These are phyloP conservation scores for Thielaviopsis euricoi DNA, from an alignment of 2,329 filamentous ascomycete genomes.

Conservation along the genomic window DNA sequence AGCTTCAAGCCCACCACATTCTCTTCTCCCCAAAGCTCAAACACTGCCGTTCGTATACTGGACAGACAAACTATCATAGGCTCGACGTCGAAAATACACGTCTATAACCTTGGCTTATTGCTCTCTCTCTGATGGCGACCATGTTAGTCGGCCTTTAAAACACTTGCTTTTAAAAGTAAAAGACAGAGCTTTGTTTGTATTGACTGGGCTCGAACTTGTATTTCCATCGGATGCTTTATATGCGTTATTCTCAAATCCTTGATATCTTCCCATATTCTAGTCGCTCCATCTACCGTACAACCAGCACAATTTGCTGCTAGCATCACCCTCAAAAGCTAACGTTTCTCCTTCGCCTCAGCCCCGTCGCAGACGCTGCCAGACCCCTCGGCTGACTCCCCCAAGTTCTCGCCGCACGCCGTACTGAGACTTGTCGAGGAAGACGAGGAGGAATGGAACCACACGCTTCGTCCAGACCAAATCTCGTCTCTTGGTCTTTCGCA, in stretches of 20 bases:
- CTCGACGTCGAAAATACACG: too few species aligned
- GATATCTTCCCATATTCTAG: not conserved
- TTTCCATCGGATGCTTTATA: too few species aligned
- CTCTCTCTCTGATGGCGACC: too few species aligned
- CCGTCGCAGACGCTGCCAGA: slow-evolving; percentile 44
- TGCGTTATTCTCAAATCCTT: too few species aligned
- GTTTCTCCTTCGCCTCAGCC: slow-evolving; percentile 22
- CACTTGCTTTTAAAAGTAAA: not conserved
- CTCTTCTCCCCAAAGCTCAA: too few species aligned
- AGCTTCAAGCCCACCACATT: too few species aligned
- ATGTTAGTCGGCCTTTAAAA: not conserved
- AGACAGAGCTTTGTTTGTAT: not conserved
- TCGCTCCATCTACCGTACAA: not conserved
- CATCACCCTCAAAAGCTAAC: slow-evolving; percentile 6
- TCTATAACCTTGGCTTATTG: not conserved
- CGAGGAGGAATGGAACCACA: slow-evolving; percentile 33
- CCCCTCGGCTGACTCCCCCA: slow-evolving; percentile 33
- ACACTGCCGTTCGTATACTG: too few species aligned
- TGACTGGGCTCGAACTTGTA: not conserved
- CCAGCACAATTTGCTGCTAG: not conserved
- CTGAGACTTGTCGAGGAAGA: slow-evolving; percentile 36
- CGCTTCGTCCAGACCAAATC: slow-evolving; percentile 26
- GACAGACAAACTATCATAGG: too few species aligned
- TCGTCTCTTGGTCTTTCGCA: not conserved
- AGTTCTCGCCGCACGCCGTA: slow-evolving; percentile 33